Evolutionary conservation across 2,329 filamentous ascomycete species (phyloP), one percentile per base, ranked within the genome.

Genomic region (Orbilia quercus): DNA sequence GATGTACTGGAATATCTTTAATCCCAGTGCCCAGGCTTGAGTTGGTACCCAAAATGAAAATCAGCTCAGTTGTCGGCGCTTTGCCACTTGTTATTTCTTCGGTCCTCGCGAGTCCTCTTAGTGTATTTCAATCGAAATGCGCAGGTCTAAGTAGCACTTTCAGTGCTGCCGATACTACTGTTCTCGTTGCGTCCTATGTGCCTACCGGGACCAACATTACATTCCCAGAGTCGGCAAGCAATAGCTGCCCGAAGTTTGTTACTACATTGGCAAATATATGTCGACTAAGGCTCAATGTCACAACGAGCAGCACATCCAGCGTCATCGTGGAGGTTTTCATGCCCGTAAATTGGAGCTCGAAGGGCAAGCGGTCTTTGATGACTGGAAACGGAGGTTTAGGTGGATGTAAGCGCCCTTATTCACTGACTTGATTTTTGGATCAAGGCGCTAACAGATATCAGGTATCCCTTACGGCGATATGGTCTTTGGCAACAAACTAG

Each of bases 301-400:
- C 42, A 5, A 75, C 74, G 7, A 64, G 69, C 22, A 31, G 22
- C 16, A 70, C 44, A 14, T 75, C 74, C n/a, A 66, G 66, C n/a
- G 69, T 75, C 9, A 60, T 72, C 14, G 54, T 69, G 16, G 74
- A 75, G 23, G 44, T 57, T 2, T 75, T 71, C 22, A 55, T 75
- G 63, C 74, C 74, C 1, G 60, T 54, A 14, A 25, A 60, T n/a
- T 75, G 67, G 69, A 16, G 6, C 2, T 48, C 53, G 3, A 60
- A 65, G 25, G 66, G 59, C 6, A 59, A 59, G 57, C 50, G 67
- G 25, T 73, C 60, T 44, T 16, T 73, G 5, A 73, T 73, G 69
- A 60, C 42, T 22, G 69, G 69, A n/a, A 73, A 73, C 40, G 69
- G 60, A 2, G 69, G 69, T 1, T 22, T 66, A n/a, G 60, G 54